These are phyloP conservation scores for Barnettozyma siamensis DNA, from an alignment of 805 yeast species.

Conservation along the genomic window DNA sequence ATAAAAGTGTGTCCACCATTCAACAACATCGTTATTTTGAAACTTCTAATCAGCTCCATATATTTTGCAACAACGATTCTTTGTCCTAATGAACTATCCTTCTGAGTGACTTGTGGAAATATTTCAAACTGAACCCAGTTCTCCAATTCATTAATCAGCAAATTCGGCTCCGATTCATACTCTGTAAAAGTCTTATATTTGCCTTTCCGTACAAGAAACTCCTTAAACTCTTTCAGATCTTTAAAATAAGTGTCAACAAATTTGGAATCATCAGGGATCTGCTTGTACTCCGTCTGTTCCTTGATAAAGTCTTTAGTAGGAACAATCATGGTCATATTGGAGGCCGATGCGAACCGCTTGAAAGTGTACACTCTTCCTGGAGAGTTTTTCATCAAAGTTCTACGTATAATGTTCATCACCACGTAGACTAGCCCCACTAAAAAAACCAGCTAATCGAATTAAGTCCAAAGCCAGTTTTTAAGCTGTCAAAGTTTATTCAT, in stretches of 20 bases:
- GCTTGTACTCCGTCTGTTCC: slow-evolving; percentile 33
- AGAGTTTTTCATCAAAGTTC: neutral
- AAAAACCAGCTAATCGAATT: too few species aligned
- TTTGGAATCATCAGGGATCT: slow-evolving; percentile 48
- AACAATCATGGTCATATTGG: slow-evolving; percentile 13
- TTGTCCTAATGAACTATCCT: slow-evolving; percentile 14
- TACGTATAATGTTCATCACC: neutral
- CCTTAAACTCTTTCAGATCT: slow-evolving; percentile 33
- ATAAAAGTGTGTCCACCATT: slow-evolving; percentile 58
- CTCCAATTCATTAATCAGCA: slow-evolving; percentile 35
- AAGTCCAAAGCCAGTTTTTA: too few species aligned
- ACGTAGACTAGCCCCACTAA: too few species aligned
- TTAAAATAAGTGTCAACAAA: slow-evolving; percentile 45
- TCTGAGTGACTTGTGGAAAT: slow-evolving; percentile 17
- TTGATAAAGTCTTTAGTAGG: slow-evolving; percentile 17
- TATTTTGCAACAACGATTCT: slow-evolving; percentile 23
- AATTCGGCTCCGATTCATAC: slow-evolving; percentile 33
- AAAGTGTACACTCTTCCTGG: neutral
- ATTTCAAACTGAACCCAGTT: slow-evolving; percentile 31
- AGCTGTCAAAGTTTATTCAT: neutral
- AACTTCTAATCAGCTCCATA: slow-evolving; percentile 34
- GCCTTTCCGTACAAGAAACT: slow-evolving; percentile 21
- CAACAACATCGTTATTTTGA: slow-evolving; percentile 37
- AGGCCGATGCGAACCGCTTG: slow-evolving; percentile 12
- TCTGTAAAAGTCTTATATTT: slow-evolving; percentile 30